Evolutionary conservation across 176 grass and related monocot genomes (phyloP), one percentile per base, ranked within the genome.

Genomic region (Triticum dicoccoides): DNA sequence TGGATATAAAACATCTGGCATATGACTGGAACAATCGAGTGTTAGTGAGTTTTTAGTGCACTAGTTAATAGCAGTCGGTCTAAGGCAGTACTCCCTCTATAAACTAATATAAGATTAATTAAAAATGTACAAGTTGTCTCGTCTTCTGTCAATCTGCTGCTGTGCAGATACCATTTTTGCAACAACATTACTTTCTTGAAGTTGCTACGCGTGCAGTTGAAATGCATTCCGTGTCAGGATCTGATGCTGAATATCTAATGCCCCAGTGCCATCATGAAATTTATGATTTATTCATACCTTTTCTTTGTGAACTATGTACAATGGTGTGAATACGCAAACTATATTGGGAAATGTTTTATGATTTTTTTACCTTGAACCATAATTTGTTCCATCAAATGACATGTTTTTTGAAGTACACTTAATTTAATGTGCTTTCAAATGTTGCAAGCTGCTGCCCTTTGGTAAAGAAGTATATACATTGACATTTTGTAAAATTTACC

Each of bases 111-210:
- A 37, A 37, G 5, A 37, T 47, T 4, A 35, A 75, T 77, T 38
- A 72, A 64, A 84, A 23, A 45, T 5, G 30, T 17, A 12, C 78
- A 79, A 9, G 24, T 83, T 74, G 21, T 38, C 20, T 83, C 7
- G 39, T 72, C 10, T 73, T 61, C 23, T 14, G 30, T 78, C 5
- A 4, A 66, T 73, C 69, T 21, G 14, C n/a, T 67, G 35, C 20
- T 61, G 39, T 33, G 14, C 56, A 90, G 18, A 87, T 90, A 4
- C 32, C 23, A 73, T 29, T 84, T 80, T 79, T 67, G 67, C 44
- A 2, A 4, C 0, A 3, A 39, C 33, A 23, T 79, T 83, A 10
- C 56, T 37, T 58, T 70, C 20, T 58, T 65, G 9, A 74, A 2
- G 11, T 84, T 78, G 33, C 9, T 17, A 35, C 65, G 45, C 34